Evolutionary conservation across 179 eudicot genomes (phyloP).

Genomic region (Spergularia azorica): DNA sequence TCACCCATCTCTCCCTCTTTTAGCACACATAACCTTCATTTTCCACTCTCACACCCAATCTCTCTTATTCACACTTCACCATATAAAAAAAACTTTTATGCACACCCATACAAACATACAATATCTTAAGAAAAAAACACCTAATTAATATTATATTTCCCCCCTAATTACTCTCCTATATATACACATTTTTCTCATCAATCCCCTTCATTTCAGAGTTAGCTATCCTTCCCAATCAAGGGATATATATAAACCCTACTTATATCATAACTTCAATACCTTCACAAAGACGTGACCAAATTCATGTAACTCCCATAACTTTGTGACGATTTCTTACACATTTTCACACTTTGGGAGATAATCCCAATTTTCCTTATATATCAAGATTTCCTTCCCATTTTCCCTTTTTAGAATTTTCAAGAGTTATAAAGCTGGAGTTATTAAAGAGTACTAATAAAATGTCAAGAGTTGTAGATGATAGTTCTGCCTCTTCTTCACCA

Average conservation of each 20-base stretch:
- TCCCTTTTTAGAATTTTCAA: not conserved
- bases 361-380: not conserved
- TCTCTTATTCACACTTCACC: conserved; percentile 27
- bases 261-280: not conserved
- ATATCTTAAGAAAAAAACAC: not conserved
- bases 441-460: conserved; percentile 32
- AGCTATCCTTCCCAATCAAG: conserved; percentile 7
- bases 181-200: conserved; percentile 6
- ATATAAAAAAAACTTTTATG: too few relatives aligned
- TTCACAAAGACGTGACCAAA: not conserved
- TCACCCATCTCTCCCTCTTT: conserved; percentile 32
- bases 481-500: conserved; percentile 34
- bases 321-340: not conserved
- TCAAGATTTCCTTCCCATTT: too few relatives aligned
- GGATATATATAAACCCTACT: not conserved
- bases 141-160: not conserved
- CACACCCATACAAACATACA: too few relatives aligned
- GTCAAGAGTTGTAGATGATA: conserved; percentile 62
- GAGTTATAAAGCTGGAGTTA: conserved; percentile 16
- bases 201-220: conserved; percentile 11
- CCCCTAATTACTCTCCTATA: not conserved
- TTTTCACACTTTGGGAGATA: not conserved
- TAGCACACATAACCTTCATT: conserved; percentile 5
- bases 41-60: conserved; percentile 25
- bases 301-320: conserved; percentile 4